Conservation (phyloP, 2,329 filamentous ascomycete genomes). For the Diplodia mutila region DNA sequence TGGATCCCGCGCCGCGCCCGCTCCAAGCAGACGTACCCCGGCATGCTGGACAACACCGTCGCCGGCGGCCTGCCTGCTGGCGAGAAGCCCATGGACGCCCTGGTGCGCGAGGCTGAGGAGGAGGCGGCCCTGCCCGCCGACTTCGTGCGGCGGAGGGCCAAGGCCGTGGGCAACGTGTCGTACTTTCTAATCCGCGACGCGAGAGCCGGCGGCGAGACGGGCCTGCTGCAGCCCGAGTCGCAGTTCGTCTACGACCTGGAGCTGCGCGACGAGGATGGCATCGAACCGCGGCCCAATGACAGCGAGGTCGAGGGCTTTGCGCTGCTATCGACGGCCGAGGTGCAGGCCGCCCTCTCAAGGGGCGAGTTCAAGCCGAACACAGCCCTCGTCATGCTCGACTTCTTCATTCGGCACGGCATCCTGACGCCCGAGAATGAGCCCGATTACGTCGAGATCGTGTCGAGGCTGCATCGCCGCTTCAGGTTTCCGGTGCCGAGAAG, state of each 20-base stretch:
- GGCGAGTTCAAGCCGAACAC: constrained; percentile 94
- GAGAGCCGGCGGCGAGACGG: constrained; percentile 76
- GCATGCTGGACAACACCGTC: constrained; percentile 95
- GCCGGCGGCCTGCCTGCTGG: constrained; percentile 82
- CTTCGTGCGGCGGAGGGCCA: constrained; percentile 65
- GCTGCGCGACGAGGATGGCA: constrained; percentile 60
- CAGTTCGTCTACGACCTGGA: constrained; percentile 92
- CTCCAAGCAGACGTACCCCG: constrained; percentile 82
- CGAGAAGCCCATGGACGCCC: constrained; percentile 77
- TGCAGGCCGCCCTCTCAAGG: constrained; percentile 67
- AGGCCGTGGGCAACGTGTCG: constrained; percentile 71
- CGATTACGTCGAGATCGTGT: constrained; percentile 74
- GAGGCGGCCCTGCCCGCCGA: constrained; percentile 79
- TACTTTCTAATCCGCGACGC: constrained; percentile 82
- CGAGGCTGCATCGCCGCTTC: constrained; percentile 74
- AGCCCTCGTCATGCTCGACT: constrained; percentile 80
- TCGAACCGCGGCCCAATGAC: constrained; percentile 79
- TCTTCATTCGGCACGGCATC: constrained; percentile 84
- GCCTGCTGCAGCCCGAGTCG: constrained; percentile 84
- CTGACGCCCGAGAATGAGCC: constrained; percentile 78
- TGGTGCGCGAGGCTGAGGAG: constrained; percentile 84
- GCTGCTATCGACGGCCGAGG: constrained; percentile 74
- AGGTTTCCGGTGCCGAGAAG: constrained; percentile 63
- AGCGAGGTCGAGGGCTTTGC: constrained; percentile 86
- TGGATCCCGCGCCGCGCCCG: constrained; percentile 81